Conservation (phyloP, 75 land plant genomes). For the Sequoia sempervirens region DNA sequence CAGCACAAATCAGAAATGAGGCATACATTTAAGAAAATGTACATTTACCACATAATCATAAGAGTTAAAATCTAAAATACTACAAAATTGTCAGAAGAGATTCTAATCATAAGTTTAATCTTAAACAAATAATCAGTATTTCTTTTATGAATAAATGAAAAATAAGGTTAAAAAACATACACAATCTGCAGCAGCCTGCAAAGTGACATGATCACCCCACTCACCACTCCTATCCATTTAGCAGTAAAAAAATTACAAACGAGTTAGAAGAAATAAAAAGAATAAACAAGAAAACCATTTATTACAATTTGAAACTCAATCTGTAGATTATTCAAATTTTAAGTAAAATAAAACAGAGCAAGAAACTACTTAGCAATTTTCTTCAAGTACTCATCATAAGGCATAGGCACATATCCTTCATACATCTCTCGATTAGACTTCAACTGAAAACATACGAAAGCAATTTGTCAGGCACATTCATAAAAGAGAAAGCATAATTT, state of each 20-base stretch:
- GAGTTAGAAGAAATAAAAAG: background rate
- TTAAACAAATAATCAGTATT: background rate
- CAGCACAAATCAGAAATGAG: background rate
- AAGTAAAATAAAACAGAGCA: background rate
- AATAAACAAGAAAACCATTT: background rate
- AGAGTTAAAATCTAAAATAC: background rate
- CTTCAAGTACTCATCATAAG: conserved; percentile 70
- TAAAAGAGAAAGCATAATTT: background rate
- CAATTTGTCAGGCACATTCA: background rate
- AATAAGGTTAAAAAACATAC: conserved; percentile 24
- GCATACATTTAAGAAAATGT: background rate
- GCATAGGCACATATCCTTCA: conserved; percentile 91
- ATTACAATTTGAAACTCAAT: background rate
- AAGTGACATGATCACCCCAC: conserved; percentile 98
- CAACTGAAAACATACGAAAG: conserved; percentile 38
- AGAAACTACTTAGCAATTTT: conserved; percentile 22
- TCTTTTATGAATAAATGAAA: background rate
- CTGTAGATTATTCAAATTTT: background rate
- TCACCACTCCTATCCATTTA: conserved; percentile 65
- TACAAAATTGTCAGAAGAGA: background rate
- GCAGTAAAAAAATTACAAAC: background rate
- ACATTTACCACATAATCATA: background rate
- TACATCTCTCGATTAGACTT: conserved; percentile 63
- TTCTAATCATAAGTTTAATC: background rate
- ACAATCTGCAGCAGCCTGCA: conserved; percentile 94